These are phyloP conservation scores for Helichrysum umbraculigerum DNA, from an alignment of 129 eudicot genomes.

Conservation along the genomic window DNA sequence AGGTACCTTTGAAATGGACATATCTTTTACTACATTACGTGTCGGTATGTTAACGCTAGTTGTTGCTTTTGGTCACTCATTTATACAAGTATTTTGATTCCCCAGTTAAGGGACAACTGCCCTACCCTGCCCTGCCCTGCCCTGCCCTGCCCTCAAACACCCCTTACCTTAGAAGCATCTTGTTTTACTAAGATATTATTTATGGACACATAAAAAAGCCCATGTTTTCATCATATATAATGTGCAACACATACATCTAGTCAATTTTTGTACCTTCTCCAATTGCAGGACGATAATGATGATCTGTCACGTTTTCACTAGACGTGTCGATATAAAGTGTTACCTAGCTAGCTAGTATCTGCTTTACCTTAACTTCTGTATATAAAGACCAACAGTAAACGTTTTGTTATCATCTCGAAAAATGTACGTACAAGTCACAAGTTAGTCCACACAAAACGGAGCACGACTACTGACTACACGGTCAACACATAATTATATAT, in stretches of 20 bases:
- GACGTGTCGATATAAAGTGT: too few relatives aligned
- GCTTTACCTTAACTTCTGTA: neutral
- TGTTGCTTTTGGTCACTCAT: neutral
- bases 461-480: neutral
- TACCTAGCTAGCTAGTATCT: neutral
- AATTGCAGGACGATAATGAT: too few relatives aligned
- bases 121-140: too few relatives aligned
- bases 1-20: conserved; percentile 24
- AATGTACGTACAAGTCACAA: neutral
- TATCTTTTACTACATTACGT: conserved; percentile 12
- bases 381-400: neutral
- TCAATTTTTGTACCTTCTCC: conserved; percentile 5
- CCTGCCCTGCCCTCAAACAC: neutral
- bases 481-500: neutral
- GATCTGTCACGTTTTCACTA: too few relatives aligned
- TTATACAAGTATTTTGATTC: conserved; percentile 11
- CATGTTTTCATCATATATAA: neutral
- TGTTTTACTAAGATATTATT: neutral
- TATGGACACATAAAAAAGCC: too few relatives aligned
- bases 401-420: neutral
- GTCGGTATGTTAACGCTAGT: neutral
- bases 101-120: conserved; percentile 14
- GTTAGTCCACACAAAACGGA: neutral
- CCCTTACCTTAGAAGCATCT: conserved; percentile 6
- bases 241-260: neutral